These are phyloP conservation scores for Boletus smithii DNA, from an alignment of 1,284 basidiomycete genomes.

Conservation along the genomic window DNA sequence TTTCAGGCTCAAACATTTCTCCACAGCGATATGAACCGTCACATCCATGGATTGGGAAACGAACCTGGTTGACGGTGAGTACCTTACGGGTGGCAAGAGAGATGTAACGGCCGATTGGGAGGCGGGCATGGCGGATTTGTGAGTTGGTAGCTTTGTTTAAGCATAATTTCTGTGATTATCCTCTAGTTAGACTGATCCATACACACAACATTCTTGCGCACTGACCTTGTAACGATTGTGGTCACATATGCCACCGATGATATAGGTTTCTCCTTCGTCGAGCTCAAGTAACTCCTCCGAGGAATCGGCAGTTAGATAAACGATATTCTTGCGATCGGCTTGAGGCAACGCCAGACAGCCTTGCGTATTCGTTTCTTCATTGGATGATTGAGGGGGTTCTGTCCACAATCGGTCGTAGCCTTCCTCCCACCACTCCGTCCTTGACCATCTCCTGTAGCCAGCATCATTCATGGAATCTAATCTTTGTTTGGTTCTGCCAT, in stretches of 20 bases:
- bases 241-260: constrained; percentile 96
- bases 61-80: constrained; percentile 89
- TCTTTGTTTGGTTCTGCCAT: constrained; percentile 64
- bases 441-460: constrained; percentile 75
- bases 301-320: constrained; percentile 96
- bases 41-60: constrained; percentile 12
- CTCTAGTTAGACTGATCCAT: constrained; percentile 1
- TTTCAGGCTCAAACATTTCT: background rate
- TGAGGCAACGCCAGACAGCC: constrained; percentile 2
- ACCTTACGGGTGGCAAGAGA: constrained; percentile 89
- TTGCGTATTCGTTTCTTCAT: constrained; percentile 10
- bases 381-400: constrained; percentile 8
- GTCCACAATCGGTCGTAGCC: constrained; percentile 70
- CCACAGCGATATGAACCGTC: background rate
- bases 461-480: constrained; percentile 68
- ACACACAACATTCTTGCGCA: background rate
- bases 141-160: constrained; percentile 78
- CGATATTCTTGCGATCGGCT: constrained; percentile 47
- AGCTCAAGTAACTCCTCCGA: constrained; percentile 80
- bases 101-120: constrained; percentile 90
- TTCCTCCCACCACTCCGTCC: constrained; percentile 79
- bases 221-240: constrained; percentile 91
- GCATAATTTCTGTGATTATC: constrained; percentile 70
- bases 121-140: constrained; percentile 79
- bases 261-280: constrained; percentile 82